Conservation (phyloP, 2,329 filamentous ascomycete genomes). For the Aphanocladium album region DNA sequence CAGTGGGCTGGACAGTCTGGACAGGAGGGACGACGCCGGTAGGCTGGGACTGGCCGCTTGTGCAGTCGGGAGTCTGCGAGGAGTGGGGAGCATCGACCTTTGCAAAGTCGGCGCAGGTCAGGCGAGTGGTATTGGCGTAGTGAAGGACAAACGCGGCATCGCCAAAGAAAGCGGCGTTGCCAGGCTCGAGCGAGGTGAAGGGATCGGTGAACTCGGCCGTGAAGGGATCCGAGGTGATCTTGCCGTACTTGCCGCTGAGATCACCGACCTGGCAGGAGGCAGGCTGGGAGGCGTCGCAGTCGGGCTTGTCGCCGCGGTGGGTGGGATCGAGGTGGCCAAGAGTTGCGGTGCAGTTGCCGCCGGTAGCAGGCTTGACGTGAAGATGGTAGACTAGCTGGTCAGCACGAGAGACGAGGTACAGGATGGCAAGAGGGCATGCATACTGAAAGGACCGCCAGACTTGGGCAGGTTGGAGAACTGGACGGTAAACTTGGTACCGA, state of each 20-base stretch:
- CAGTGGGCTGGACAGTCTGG: background rate
- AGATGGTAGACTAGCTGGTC: conserved; percentile 62
- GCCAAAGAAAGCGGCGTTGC: conserved; percentile 54
- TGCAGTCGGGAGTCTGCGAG: conserved; percentile 10
- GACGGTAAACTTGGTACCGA: conserved; percentile 52
- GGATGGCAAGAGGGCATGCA: conserved; percentile 27
- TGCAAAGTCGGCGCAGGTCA: conserved; percentile 60
- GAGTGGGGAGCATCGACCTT: conserved; percentile 13
- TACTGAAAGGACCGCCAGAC: conserved; percentile 56
- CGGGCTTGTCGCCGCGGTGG: conserved; percentile 54
- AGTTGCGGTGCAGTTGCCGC: conserved; percentile 68
- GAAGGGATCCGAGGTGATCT: conserved; percentile 48
- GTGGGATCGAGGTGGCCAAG: conserved; percentile 68
- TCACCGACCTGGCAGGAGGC: conserved; percentile 72
- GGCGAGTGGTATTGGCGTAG: conserved; percentile 57
- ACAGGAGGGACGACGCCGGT: no score
- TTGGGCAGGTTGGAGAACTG: conserved; percentile 55
- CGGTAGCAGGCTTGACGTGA: conserved; percentile 59
- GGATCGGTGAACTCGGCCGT: conserved; percentile 48
- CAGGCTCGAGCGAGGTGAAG: conserved; percentile 50
- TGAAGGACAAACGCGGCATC: conserved; percentile 62
- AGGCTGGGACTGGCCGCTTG: background rate
- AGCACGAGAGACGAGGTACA: conserved; percentile 2
- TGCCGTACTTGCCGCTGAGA: conserved; percentile 68
- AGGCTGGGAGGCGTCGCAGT: conserved; percentile 54